A percentile compares a stretch with the other conserved stretches of the same genome.
phyloP scores from a whole-genome alignment of 768 basidiomycete species.

The Collybiopsis luxurians region DNA sequence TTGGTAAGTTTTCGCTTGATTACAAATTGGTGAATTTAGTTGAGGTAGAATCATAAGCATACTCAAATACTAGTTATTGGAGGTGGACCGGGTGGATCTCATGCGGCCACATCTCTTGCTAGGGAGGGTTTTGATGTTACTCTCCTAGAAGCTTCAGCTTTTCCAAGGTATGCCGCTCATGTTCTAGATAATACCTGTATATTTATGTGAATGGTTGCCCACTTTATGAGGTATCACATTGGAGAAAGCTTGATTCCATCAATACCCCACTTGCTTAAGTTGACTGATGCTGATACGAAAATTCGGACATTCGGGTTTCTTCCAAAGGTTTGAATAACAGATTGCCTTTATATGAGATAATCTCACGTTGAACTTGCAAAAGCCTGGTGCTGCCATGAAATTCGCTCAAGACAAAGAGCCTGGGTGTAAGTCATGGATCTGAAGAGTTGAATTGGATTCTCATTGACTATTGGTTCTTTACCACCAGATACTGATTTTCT shows the following conservation, averaged over 20 bases:
- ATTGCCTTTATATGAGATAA: neutral
- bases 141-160: too few relatives aligned
- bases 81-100: too few relatives aligned
- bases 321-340: slow-evolving; percentile 36
- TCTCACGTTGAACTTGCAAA: neutral
- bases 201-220: too few relatives aligned
- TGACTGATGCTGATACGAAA: slow-evolving; percentile 47
- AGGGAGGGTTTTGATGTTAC: too few relatives aligned
- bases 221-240: slow-evolving; percentile 29
- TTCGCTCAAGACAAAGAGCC: slow-evolving; percentile 36
- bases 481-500: slow-evolving; percentile 58
- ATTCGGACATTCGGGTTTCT: slow-evolving; percentile 41
- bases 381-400: slow-evolving; percentile 65
- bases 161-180: too few relatives aligned
- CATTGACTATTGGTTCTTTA: neutral
- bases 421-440: neutral
- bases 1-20: too few relatives aligned
- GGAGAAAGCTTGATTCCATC: slow-evolving; percentile 34
- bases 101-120: too few relatives aligned
- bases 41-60: too few relatives aligned
- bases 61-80: too few relatives aligned
- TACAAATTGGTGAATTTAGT: too few relatives aligned
- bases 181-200: too few relatives aligned
- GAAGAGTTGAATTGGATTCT: neutral
- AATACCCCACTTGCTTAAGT: slow-evolving; percentile 47